phyloP scores from a whole-genome alignment of 108 stramenopile genomes.

The Pelagomonas calceolata region DNA sequence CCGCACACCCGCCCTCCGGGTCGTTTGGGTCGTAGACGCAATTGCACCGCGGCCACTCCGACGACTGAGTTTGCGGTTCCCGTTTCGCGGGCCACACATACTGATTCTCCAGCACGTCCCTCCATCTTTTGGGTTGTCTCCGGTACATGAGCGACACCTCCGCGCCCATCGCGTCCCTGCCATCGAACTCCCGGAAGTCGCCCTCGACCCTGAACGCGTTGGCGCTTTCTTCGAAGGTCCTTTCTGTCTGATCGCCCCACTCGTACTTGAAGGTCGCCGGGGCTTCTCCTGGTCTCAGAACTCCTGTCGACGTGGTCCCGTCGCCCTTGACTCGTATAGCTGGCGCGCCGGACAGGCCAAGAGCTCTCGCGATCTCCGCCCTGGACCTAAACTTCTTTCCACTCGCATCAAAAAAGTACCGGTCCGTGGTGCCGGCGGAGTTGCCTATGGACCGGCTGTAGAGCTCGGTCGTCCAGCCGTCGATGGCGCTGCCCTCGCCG shows the following conservation, averaged over 20 bases:
- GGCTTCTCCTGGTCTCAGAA: no score
- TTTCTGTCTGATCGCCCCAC: no score
- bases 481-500: not conserved
- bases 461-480: not conserved
- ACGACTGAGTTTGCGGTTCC: not conserved
- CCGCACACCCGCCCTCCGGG: not conserved
- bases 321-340: not conserved
- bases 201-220: no score
- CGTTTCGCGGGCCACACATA: not conserved
- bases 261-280: no score
- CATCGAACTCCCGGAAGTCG: no score
- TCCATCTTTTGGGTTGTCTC: not conserved
- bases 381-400: not conserved
- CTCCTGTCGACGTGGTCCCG: no score
- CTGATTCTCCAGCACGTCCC: not conserved
- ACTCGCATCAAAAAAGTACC: not conserved
- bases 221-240: no score
- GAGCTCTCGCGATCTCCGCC: not conserved
- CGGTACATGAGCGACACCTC: no score
- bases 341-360: not conserved
- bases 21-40: not conserved
- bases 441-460: not conserved
- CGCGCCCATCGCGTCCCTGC: no score
- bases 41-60: not conserved
- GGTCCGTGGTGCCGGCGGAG: not conserved